Conservation (phyloP, 192 early-diverging fungal genomes). For the Gonapodya prolifera region DNA sequence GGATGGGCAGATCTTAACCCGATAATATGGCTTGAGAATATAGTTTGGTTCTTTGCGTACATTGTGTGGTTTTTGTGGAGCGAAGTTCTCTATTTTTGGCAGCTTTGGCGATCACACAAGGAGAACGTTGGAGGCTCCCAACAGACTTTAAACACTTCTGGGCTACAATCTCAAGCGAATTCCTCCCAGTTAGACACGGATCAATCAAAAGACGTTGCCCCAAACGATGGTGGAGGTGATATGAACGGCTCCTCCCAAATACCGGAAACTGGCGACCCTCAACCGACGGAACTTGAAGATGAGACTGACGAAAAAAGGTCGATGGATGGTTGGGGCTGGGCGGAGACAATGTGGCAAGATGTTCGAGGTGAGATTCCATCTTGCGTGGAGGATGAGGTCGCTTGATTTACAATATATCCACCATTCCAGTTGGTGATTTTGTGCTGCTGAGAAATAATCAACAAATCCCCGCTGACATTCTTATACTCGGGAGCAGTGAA, state of each 20-base stretch:
- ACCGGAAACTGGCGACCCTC: neutral
- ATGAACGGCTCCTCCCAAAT: neutral
- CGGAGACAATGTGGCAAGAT: slow-evolving; percentile 48
- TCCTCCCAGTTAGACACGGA: neutral
- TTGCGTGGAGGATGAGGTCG: slow-evolving; percentile 64
- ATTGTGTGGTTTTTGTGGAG: neutral
- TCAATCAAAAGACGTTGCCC: neutral
- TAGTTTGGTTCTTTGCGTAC: neutral
- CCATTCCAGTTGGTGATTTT: slow-evolving; percentile 78
- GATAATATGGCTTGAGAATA: neutral
- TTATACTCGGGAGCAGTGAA: slow-evolving; percentile 79
- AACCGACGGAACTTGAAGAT: neutral
- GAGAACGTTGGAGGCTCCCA: neutral
- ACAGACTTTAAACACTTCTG: neutral
- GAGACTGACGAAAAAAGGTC: neutral
- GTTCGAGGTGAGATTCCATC: slow-evolving; percentile 76
- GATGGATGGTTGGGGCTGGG: slow-evolving; percentile 23
- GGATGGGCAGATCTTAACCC: neutral
- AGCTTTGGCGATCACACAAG: neutral
- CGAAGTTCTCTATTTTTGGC: neutral
- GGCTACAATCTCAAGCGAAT: neutral
- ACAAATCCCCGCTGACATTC: slow-evolving; percentile 78
- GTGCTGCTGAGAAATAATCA: slow-evolving; percentile 72
- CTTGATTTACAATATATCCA: slow-evolving; percentile 73
- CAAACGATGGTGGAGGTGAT: slow-evolving; percentile 5